Conservation (phyloP, 2,329 filamentous ascomycete genomes). For the Ceratocystis papillata region DNA sequence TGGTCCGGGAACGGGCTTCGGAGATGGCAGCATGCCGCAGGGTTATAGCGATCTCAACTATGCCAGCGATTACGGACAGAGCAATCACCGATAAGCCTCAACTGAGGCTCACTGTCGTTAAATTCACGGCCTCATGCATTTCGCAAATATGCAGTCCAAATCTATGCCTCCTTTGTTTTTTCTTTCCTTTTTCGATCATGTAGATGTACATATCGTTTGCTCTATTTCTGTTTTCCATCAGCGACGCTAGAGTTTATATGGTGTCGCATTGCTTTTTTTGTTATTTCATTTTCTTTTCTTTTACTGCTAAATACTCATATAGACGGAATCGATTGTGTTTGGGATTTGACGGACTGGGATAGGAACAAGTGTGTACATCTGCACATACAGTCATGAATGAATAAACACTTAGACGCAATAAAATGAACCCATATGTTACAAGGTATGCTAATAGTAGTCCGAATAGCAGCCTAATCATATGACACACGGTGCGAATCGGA, state of each 20-base stretch:
- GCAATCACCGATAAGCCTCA: slow-evolving; percentile 28
- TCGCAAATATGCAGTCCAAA: not conserved
- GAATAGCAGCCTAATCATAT: not conserved
- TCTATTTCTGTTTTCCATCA: not conserved
- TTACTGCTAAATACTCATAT: not conserved
- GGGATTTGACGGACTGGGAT: not conserved
- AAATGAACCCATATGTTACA: not conserved
- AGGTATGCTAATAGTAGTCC: too few relatives aligned
- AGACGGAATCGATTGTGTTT: not conserved
- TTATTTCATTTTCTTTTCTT: not conserved
- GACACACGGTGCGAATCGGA: not conserved
- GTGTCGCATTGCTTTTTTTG: not conserved
- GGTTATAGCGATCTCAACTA: slow-evolving; percentile 46
- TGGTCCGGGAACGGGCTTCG: slow-evolving; percentile 49
- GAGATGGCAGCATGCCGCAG: slow-evolving; percentile 46
- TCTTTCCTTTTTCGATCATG: not conserved
- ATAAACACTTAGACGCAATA: not conserved
- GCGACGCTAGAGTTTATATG: not conserved
- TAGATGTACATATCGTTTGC: not conserved
- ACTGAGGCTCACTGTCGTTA: not conserved
- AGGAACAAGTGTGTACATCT: slow-evolving; percentile 1
- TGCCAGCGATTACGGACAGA: slow-evolving; percentile 40
- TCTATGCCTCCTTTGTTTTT: not conserved
- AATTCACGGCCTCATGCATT: not conserved
- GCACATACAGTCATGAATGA: not conserved